These are phyloP conservation scores for Yamadazyma sp. DNA, from an alignment of 1,139 yeast genomes.

Conservation along the genomic window DNA sequence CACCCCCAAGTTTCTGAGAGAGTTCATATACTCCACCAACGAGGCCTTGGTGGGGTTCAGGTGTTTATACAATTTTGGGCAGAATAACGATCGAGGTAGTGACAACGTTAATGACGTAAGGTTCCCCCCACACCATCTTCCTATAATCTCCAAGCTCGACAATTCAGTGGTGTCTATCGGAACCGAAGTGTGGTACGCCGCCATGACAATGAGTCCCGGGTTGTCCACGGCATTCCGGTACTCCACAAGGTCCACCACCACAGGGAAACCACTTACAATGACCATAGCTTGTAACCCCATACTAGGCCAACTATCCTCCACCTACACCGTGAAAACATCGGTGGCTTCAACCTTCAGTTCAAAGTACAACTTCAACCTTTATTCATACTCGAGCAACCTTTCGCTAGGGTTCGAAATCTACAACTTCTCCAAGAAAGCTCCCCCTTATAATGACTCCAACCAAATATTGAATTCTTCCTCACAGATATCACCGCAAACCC, in stretches of 20 bases:
- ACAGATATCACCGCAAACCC: not conserved
- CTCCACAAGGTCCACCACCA: constrained; percentile 80
- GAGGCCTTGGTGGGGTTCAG: constrained; percentile 86
- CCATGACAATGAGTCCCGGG: constrained; percentile 80
- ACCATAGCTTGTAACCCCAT: constrained; percentile 87
- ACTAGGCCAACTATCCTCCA: constrained; percentile 85
- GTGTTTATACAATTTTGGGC: constrained; percentile 69
- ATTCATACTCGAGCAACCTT: constrained; percentile 85
- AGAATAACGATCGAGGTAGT: constrained; percentile 18
- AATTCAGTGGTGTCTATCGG: constrained; percentile 68
- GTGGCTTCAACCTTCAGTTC: constrained; percentile 78
- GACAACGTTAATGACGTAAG: not conserved
- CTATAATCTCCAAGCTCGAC: constrained; percentile 39
- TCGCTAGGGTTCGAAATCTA: constrained; percentile 87
- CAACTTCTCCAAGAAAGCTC: constrained; percentile 34
- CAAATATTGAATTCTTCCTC: constrained; percentile 6
- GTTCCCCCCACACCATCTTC: constrained; percentile 12
- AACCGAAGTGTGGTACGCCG: constrained; percentile 88
- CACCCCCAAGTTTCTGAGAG: constrained; percentile 66
- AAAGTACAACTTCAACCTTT: constrained; percentile 84
- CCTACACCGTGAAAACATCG: constrained; percentile 83
- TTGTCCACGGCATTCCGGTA: constrained; percentile 82
- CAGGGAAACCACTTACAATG: constrained; percentile 87
- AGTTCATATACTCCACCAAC: constrained; percentile 81
- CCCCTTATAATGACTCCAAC: constrained; percentile 7